Conservation (phyloP, 306 rosid genomes). For the Parietaria judaica region DNA sequence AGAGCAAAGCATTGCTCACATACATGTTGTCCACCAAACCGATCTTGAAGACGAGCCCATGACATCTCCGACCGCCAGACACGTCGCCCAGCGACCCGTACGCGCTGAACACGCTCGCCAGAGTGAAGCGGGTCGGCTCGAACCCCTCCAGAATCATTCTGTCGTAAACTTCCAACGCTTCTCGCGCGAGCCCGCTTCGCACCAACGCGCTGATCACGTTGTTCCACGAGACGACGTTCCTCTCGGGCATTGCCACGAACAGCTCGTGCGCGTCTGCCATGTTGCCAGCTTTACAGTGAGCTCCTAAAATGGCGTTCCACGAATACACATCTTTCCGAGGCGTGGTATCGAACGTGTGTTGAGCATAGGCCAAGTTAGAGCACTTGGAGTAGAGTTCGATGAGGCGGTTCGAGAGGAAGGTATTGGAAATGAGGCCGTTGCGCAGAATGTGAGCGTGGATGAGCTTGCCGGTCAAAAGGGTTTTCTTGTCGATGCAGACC, state of each 20-base stretch:
- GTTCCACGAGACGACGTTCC: slow-evolving; percentile 61
- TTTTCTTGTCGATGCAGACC: slow-evolving; percentile 43
- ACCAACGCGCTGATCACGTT: slow-evolving; percentile 46
- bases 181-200: slow-evolving; percentile 35
- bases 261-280: slow-evolving; percentile 30
- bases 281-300: slow-evolving; percentile 32
- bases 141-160: slow-evolving; percentile 37
- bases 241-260: slow-evolving; percentile 53
- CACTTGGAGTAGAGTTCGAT: slow-evolving; percentile 55
- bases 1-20: slow-evolving; percentile 48
- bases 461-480: slow-evolving; percentile 34
- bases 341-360: slow-evolving; percentile 34
- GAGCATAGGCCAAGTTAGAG: slow-evolving; percentile 27
- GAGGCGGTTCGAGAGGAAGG: slow-evolving; percentile 50
- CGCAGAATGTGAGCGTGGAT: slow-evolving; percentile 49
- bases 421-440: slow-evolving; percentile 24
- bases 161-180: slow-evolving; percentile 47
- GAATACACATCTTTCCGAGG: slow-evolving; percentile 52
- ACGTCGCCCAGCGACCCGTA: slow-evolving; percentile 37
- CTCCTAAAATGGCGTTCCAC: slow-evolving; percentile 56
- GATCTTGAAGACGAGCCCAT: slow-evolving; percentile 49
- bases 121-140: slow-evolving; percentile 49
- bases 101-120: slow-evolving; percentile 60
- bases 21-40: slow-evolving; percentile 49
- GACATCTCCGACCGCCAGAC: slow-evolving; percentile 44